Evolutionary conservation across 1,284 basidiomycete genomes (phyloP), one percentile per base, ranked within the genome.

Genomic region (Mycosarcoma mackinlayi): DNA sequence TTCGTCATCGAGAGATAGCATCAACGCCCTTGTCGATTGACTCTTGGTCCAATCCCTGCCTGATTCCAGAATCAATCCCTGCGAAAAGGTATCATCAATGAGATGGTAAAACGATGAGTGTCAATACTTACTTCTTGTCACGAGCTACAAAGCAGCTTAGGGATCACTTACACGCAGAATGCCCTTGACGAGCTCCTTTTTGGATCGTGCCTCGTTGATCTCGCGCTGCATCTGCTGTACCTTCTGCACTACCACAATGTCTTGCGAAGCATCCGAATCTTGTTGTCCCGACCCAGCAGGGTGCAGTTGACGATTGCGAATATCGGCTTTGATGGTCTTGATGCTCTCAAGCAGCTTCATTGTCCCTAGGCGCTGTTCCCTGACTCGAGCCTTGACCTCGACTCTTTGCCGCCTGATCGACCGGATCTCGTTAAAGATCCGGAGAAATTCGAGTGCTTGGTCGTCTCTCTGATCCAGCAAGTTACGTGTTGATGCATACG

Each of bases 161-260:
- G 28, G 18, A 21, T n/a, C 4, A 70, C 67, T 65, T 60, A 70
- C 68, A 19, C 69, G 50, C 4, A 67, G 38, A 40, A 73, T 63
- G 3, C 70, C 70, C 28, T 67, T 73, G 37, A 73, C 70, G 34
- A 73, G 57, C 50, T 73, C 64, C 51, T 64, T 63, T 38, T 73
- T 73, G 6, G 56, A 60, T n/a, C 60, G 39, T 10, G 65, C 58
- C 45, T 73, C 70, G 34, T 52, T 60, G 52, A 68, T 61, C 38
- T 57, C 58, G 14, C 58, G 39, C 31, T 71, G 68, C 38, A 66
- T 40, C 51, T 65, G 57, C 21, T 71, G 62, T 1, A 71, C 58
- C 14, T 46, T 65, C 23, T 56, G 51, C 18, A 59, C 62, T 6
- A 55, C 39, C 5, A 42, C 62, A n/a, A 47, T 25, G 14, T 72